Conservation (phyloP, 192 early-diverging fungal genomes). For the Phlyctochytrium arcticum region DNA sequence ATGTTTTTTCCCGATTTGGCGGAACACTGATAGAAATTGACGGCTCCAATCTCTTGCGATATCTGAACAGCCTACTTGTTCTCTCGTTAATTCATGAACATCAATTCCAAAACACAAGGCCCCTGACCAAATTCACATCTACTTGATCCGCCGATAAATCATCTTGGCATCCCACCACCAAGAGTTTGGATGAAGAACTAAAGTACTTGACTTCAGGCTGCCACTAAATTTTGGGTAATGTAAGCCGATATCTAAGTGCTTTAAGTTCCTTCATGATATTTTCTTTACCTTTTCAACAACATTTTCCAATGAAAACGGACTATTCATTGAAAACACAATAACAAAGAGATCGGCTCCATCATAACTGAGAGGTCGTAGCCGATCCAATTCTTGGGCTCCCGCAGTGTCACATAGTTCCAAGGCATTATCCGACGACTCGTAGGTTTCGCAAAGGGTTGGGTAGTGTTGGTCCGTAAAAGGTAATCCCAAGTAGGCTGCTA, state of each 20-base stretch:
- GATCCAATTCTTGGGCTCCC: constrained; percentile 20
- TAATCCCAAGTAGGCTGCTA: constrained; percentile 1
- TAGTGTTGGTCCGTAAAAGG: constrained; percentile 6
- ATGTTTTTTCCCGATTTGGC: constrained; percentile 78
- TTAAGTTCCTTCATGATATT: no score
- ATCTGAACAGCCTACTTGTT: no score
- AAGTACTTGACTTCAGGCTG: no score
- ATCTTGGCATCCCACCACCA: no score
- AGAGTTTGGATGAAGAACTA: no score
- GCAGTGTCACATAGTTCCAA: constrained; percentile 26
- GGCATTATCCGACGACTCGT: background rate
- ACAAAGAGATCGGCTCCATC: constrained; percentile 19
- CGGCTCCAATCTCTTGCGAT: constrained; percentile 79
- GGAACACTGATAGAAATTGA: constrained; percentile 87
- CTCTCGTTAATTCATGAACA: no score
- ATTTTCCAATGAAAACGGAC: constrained; percentile 15
- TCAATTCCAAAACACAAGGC: no score
- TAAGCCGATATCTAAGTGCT: no score
- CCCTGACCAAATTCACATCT: no score
- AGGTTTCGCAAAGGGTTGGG: constrained; percentile 10
- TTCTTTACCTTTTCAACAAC: constrained; percentile 28
- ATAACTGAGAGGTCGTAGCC: constrained; percentile 28
- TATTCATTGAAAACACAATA: constrained; percentile 10
- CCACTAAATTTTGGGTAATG: no score
- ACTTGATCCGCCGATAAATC: no score